These are phyloP conservation scores for Acrasis kona DNA, from an alignment of 78 protist genomes.

Conservation along the genomic window DNA sequence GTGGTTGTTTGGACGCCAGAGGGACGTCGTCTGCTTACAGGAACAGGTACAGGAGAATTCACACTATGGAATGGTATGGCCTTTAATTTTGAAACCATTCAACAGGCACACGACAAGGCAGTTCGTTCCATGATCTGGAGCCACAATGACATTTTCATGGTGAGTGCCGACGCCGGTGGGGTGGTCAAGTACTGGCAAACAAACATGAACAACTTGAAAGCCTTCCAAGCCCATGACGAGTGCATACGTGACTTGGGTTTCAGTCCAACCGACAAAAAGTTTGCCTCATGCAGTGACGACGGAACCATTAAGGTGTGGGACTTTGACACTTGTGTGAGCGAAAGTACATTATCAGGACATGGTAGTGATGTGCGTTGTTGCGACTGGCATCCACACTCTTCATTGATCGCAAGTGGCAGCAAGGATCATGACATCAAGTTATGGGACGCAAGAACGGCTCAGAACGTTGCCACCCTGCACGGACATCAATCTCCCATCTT, in stretches of 20 bases:
- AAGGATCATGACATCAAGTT: constrained; percentile 68
- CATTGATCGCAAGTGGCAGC: constrained; percentile 70
- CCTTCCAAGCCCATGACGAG: constrained; percentile 56
- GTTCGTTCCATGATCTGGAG: constrained; percentile 83
- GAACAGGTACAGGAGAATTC: constrained; percentile 27
- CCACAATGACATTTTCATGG: constrained; percentile 71
- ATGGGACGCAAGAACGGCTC: constrained; percentile 82
- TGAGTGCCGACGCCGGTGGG: constrained; percentile 75
- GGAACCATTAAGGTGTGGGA: constrained; percentile 62
- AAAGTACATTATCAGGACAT: constrained; percentile 54
- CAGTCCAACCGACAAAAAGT: constrained; percentile 72
- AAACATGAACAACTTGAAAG: constrained; percentile 80
- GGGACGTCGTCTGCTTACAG: constrained; percentile 32
- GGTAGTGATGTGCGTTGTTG: constrained; percentile 79
- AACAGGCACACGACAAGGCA: constrained; percentile 75
- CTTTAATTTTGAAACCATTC: constrained; percentile 22
- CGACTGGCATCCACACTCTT: constrained; percentile 82
- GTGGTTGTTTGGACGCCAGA: constrained; percentile 28
- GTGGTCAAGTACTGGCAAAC: constrained; percentile 84
- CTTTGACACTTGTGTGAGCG: constrained; percentile 24
- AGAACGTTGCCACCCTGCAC: constrained; percentile 46
- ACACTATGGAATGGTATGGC: constrained; percentile 36
- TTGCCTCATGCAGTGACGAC: constrained; percentile 80
- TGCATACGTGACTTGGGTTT: background rate
- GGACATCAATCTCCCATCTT: constrained; percentile 62